Base-by-base conservation (phyloP, 352 stramenopile species). In the Phytophthora quininea region DNA sequence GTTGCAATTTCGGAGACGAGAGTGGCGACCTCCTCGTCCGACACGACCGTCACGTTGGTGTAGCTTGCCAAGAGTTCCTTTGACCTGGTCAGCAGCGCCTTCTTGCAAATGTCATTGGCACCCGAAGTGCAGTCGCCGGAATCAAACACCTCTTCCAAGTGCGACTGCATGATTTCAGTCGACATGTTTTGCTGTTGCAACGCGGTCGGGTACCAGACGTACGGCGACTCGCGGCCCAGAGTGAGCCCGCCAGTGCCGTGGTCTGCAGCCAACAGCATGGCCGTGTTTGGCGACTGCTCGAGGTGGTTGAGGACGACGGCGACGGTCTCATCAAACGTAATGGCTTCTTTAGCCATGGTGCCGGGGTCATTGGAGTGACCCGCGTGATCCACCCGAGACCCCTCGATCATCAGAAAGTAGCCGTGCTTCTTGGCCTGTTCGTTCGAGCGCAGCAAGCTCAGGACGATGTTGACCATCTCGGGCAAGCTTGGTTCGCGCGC, bases 341-440 rank as follows among this genome's bases (percentile, higher is more conserved):
- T 89, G 7, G 83, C 83, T 47, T 91, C 83, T 58, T 79, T 80
- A 33, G 79, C 83, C 79, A 89, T 89, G 8, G 83, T 83, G 30
- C 83, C 83, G 7, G 83, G 76, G 58, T 91, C 83, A 54, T 91
- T 89, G 15, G 76, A 84, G 70, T 91, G 83, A 6, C 79, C 80
- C 1, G 83, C 83, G 62, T 89, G 80, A 57, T 91, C 83, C 3
- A 91, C 77, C 37, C 83, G 80, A n/a, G 83, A 91, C 7, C 83
- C 80, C 59, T 91, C 83, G 24, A 91, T 89, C 80, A 91, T 87
- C 42, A 91, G 50, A 47, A 91, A 91, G 75, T 86, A 91, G 45
- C 83, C 83, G 60, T 91, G 71, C 67, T 91, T 89, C 67, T 88
- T 84, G 19, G 83, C 83, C 47, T 74, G 71, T n/a, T 76, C 76